Evolutionary conservation across 2,329 filamentous ascomycete genomes (phyloP), one percentile per base, ranked within the genome.

Genomic region (Lecanosticta acicola): DNA sequence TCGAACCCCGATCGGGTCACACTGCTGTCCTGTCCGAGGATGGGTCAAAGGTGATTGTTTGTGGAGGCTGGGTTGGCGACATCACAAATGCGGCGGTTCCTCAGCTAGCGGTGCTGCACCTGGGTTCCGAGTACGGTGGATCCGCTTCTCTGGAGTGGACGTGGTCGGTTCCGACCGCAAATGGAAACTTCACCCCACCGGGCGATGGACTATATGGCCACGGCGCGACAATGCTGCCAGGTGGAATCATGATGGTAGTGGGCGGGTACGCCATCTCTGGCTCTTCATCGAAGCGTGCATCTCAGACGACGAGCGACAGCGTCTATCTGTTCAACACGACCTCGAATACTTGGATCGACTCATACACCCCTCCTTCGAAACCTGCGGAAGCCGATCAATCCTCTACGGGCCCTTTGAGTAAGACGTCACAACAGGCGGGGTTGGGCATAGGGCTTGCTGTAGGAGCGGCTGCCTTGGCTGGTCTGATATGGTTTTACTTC

Each of bases 31-130:
- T 96, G 3, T 87, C 81, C 20, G 78, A 84, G 42, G 88, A 94
- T 60, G 90, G 90, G 0, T 78, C 72, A 19, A 80, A 78, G n/a
- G 72, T 97, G 7, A 71, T 95, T 33, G 71, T 98, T 1, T 75
- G 89, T 49, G 93, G 93, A 16, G 93, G 93, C 1, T 98, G 93
- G 93, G 88, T 96, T 3, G 91, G 90, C 3, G 82, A 94, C 59
- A 74, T 85, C 0, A 76, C 71, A 7, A 84, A 81, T 24, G 78
- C 90, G 1, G 93, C 93, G 0, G 73, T 82, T 21, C 93, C 93
- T 1, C 88, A 95, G 61, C 72, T 97, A 19, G 85, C 80, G 0
- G 68, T 96, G 2, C 71, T 97, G 2, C 73, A 87, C 47, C 73
- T 96, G 46, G 87, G 84, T 4, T 77, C 83, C 49, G 82, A 82